Percentiles rank a stretch among this genome's conserved stretches.
These are phyloP conservation scores for Plantago ovata DNA, from an alignment of 257 asterid genomes.

Conservation along the genomic window DNA sequence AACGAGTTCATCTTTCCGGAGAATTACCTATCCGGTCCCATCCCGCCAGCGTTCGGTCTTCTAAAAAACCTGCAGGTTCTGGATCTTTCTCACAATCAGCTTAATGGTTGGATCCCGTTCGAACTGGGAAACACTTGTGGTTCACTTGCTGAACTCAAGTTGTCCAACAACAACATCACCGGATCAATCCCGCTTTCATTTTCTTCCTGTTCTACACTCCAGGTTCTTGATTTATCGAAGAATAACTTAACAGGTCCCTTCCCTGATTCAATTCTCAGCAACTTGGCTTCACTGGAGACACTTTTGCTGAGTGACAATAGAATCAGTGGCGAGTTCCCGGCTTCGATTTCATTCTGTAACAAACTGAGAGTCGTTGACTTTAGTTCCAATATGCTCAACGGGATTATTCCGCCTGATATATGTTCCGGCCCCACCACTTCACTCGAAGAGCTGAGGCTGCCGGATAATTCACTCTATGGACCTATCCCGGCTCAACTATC, in stretches of 20 bases:
- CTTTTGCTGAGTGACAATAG: slow-evolving; percentile 54
- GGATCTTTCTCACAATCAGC: slow-evolving; percentile 77
- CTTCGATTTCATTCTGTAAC: slow-evolving; percentile 73
- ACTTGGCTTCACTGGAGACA: slow-evolving; percentile 55
- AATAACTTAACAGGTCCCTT: slow-evolving; percentile 77
- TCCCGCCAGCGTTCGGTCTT: slow-evolving; percentile 54
- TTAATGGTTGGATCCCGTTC: slow-evolving; percentile 81
- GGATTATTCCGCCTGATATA: slow-evolving; percentile 63
- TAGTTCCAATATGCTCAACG: slow-evolving; percentile 71
- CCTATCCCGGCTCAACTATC: slow-evolving; percentile 65
- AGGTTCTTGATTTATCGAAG: slow-evolving; percentile 57
- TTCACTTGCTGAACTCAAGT: slow-evolving; percentile 68
- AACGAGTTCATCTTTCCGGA: slow-evolving; percentile 45
- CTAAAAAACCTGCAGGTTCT: slow-evolving; percentile 54
- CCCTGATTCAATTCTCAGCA: slow-evolving; percentile 57
- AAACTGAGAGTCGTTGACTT: slow-evolving; percentile 57
- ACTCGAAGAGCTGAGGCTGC: slow-evolving; percentile 78
- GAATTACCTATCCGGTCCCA: slow-evolving; percentile 60
- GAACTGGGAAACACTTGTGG: slow-evolving; percentile 57
- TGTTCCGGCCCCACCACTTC: slow-evolving; percentile 56
- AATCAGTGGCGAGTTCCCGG: slow-evolving; percentile 64
- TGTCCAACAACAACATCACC: slow-evolving; percentile 70
- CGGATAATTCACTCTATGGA: slow-evolving; percentile 66
- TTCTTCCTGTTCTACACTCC: slow-evolving; percentile 61
- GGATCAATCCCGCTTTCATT: slow-evolving; percentile 71